Evolutionary conservation across 805 yeast species (phyloP).

Genomic region (Candida methanosorbosa): DNA sequence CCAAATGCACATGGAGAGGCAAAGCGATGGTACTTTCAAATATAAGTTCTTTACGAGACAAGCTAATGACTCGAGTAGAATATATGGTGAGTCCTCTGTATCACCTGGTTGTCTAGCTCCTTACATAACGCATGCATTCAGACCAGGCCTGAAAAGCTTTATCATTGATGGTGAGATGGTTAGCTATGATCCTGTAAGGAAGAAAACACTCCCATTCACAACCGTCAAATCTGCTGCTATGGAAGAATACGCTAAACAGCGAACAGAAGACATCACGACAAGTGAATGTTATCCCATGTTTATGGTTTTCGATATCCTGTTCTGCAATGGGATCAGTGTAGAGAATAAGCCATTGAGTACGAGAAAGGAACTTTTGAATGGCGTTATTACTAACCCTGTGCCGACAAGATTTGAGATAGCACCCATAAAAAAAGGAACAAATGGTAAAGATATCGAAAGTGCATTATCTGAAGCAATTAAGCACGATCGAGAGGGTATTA

Average conservation of each 20-base stretch:
- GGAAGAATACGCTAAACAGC: constrained; percentile 31
- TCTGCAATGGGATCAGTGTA: constrained; percentile 58
- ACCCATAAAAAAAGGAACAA: constrained; percentile 27
- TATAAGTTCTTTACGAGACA: constrained; percentile 55
- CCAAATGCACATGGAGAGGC: constrained; percentile 58
- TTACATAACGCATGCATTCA: constrained; percentile 24
- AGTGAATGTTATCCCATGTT: constrained; percentile 38
- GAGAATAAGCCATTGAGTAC: constrained; percentile 43
- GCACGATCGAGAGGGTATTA: constrained; percentile 70
- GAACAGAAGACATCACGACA: constrained; percentile 24
- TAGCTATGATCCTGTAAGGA: constrained; percentile 59
- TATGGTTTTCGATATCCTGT: constrained; percentile 66
- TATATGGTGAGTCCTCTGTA: constrained; percentile 43
- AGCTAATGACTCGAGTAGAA: constrained; percentile 62
- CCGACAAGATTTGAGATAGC: constrained; percentile 44
- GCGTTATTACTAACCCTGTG: constrained; percentile 33
- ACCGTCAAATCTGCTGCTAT: constrained; percentile 64
- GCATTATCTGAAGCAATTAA: constrained; percentile 52
- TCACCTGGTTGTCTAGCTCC: constrained; percentile 20
- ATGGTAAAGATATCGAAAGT: constrained; percentile 43
- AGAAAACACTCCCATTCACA: constrained; percentile 68
- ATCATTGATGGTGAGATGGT: constrained; percentile 92
- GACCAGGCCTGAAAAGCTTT: constrained; percentile 20
- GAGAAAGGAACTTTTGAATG: constrained; percentile 44
- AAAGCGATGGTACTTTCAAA: constrained; percentile 19